Evolutionary conservation across 2,329 filamentous ascomycete species (phyloP).

Genomic region (Fusarium metavorans): DNA sequence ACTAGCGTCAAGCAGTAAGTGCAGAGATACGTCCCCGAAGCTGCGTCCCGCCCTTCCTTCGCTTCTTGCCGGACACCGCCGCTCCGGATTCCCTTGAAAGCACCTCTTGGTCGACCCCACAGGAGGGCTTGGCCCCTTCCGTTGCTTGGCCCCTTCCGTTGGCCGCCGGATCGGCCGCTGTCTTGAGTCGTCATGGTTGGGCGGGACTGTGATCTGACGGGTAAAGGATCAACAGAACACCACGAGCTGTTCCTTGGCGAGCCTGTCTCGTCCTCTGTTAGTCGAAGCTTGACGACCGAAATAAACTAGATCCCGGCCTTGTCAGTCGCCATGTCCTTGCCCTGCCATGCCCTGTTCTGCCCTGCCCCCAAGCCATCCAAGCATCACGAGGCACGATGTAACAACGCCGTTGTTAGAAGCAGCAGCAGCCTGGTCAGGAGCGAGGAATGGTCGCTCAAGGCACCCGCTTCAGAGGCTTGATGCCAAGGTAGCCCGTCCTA

Average conservation of each 20-base stretch:
- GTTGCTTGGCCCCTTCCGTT: conserved; percentile 11
- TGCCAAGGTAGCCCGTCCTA: conserved; percentile 10
- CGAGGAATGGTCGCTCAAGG: not conserved
- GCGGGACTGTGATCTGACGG: not conserved
- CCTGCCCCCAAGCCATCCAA: conserved; percentile 1
- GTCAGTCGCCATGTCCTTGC: conserved; percentile 5
- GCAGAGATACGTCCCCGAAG: conserved; percentile 15
- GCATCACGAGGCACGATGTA: conserved; percentile 3
- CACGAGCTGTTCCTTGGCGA: not conserved
- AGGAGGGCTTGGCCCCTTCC: conserved; percentile 4
- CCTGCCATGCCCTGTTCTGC: not conserved
- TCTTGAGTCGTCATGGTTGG: not conserved
- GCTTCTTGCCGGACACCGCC: conserved; percentile 26
- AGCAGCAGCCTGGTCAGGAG: conserved; percentile 5
- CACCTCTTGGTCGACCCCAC: not conserved
- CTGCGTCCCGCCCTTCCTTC: conserved; percentile 15
- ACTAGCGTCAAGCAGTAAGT: conserved; percentile 17
- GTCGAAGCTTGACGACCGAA: conserved; percentile 21
- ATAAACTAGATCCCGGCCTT: conserved; percentile 19
- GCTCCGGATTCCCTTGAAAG: conserved; percentile 10
- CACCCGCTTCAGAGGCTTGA: conserved; percentile 7
- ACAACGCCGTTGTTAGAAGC: conserved; percentile 1
- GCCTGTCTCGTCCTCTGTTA: not conserved
- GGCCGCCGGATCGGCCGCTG: conserved; percentile 1
- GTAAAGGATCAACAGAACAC: conserved; percentile 7